Evolutionary conservation across 345 rosid genomes (phyloP).

Genomic region (Limnanthes douglasii): DNA sequence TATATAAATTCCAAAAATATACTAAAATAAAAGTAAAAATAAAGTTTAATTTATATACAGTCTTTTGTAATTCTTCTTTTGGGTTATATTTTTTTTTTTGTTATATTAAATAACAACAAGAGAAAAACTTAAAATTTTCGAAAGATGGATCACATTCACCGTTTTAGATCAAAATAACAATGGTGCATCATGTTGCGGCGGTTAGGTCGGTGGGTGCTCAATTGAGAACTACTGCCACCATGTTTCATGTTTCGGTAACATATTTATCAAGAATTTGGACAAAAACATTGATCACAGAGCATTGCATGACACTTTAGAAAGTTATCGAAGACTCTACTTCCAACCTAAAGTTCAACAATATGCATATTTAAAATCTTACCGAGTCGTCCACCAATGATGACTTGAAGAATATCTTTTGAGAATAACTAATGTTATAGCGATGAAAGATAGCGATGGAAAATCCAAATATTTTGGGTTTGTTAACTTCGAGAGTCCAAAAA

Average conservation of each 20-base stretch:
- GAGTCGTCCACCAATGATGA: slow-evolving; percentile 48
- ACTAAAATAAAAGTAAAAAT: slow-evolving; percentile 5
- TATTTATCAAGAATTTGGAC: slow-evolving; percentile 67
- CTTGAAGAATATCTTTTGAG: slow-evolving; percentile 34
- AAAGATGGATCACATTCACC: slow-evolving; percentile 32
- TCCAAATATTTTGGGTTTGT: slow-evolving; percentile 72
- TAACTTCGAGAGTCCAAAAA: slow-evolving; percentile 54
- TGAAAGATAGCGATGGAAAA: too few relatives aligned
- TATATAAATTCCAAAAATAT: slow-evolving; percentile 9
- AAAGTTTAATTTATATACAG: too few relatives aligned
- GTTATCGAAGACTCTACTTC: slow-evolving; percentile 40
- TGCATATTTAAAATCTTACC: slow-evolving; percentile 49
- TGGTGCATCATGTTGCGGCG: slow-evolving; percentile 10
- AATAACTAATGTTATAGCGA: slow-evolving; percentile 55
- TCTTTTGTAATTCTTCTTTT: too few relatives aligned
- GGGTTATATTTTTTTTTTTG: too few relatives aligned
- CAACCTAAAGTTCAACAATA: slow-evolving; percentile 42
- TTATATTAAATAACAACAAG: too few relatives aligned
- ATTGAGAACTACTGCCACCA: slow-evolving; percentile 35
- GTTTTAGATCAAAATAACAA: slow-evolving; percentile 11
- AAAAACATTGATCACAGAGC: slow-evolving; percentile 69
- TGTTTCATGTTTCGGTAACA: too few relatives aligned
- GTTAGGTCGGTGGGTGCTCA: slow-evolving; percentile 19
- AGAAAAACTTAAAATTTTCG: not conserved
- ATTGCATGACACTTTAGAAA: slow-evolving; percentile 51